phyloP scores from a whole-genome alignment of 2,329 filamentous ascomycete genomes.

The Apiospora rasikravindrae region DNA sequence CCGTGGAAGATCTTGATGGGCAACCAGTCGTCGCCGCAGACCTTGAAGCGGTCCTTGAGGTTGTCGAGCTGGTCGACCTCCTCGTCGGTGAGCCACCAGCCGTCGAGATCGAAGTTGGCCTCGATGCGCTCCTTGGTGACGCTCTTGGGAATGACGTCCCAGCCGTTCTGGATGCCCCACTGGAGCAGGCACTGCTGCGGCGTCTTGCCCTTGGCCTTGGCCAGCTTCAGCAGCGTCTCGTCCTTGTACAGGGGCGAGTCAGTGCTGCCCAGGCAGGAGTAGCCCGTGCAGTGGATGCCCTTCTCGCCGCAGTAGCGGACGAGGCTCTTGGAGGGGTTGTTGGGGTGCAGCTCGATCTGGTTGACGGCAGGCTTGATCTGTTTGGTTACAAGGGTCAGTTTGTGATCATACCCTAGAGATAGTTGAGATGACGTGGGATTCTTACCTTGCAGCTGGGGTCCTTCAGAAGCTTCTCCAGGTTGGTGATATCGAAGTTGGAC shows the following conservation, averaged over 20 bases:
- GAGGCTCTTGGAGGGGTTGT: constrained; percentile 81
- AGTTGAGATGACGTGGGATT: neutral
- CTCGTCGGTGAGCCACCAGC: constrained; percentile 73
- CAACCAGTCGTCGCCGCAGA: constrained; percentile 76
- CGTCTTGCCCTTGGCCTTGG: constrained; percentile 69
- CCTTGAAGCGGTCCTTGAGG: constrained; percentile 80
- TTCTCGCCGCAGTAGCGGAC: constrained; percentile 74
- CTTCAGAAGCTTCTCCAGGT: constrained; percentile 77
- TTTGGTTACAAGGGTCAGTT: neutral
- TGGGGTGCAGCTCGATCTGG: constrained; percentile 82
- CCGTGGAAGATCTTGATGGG: constrained; percentile 83
- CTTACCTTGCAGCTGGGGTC: constrained; percentile 65
- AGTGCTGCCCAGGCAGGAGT: constrained; percentile 75
- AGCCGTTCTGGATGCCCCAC: constrained; percentile 83
- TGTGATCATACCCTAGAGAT: neutral
- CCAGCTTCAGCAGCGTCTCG: constrained; percentile 64
- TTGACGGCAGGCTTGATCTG: constrained; percentile 71
- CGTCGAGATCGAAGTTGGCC: constrained; percentile 76
- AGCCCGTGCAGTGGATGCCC: constrained; percentile 76
- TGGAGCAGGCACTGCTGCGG: constrained; percentile 77
- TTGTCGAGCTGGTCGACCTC: constrained; percentile 64
- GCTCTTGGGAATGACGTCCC: constrained; percentile 85
- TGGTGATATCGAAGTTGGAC: constrained; percentile 83
- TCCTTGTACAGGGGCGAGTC: constrained; percentile 74
- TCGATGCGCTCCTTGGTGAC: constrained; percentile 76